phyloP scores from a whole-genome alignment of 768 basidiomycete species.

The Collybia nuda region DNA sequence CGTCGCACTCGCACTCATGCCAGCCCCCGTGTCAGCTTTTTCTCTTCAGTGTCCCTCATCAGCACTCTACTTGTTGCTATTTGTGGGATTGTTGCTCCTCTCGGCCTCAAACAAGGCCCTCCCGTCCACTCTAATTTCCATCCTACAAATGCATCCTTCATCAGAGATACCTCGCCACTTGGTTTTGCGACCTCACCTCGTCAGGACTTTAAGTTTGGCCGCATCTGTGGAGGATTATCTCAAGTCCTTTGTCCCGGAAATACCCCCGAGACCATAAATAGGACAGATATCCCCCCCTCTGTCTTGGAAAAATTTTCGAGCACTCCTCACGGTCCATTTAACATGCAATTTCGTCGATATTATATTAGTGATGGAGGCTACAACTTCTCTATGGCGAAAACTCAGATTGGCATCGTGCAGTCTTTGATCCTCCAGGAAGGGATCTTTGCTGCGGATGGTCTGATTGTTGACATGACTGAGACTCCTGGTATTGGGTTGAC shows the following conservation, averaged over 20 bases:
- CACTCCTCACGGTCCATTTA: slow-evolving; percentile 18
- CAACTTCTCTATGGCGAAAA: slow-evolving; percentile 6
- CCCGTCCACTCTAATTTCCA: not conserved
- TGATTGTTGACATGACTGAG: slow-evolving; percentile 17
- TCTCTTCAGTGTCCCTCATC: slow-evolving; percentile 11
- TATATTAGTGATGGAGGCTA: slow-evolving; percentile 10
- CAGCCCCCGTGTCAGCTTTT: slow-evolving; percentile 6
- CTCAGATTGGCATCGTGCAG: slow-evolving; percentile 8
- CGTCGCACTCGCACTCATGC: slow-evolving; percentile 5
- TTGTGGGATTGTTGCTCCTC: slow-evolving; percentile 17
- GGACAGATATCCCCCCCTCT: slow-evolving; percentile 11
- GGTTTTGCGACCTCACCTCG: slow-evolving; percentile 1
- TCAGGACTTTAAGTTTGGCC: slow-evolving; percentile 11
- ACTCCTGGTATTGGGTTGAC: slow-evolving; percentile 16
- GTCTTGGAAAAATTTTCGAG: slow-evolving; percentile 15
- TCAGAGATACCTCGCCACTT: slow-evolving; percentile 17
- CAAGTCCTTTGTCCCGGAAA: slow-evolving; percentile 17
- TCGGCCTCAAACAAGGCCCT: slow-evolving; percentile 18
- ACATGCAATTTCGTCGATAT: slow-evolving; percentile 19
- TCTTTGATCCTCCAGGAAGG: slow-evolving; percentile 16
- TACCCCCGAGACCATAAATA: slow-evolving; percentile 5
- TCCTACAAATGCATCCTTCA: slow-evolving; percentile 6
- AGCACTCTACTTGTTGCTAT: slow-evolving; percentile 15
- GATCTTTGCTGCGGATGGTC: slow-evolving; percentile 16
- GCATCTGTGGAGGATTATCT: slow-evolving; percentile 14